A percentile compares a stretch with the other conserved stretches of the same genome.
phyloP scores from a whole-genome alignment of 1,284 basidiomycete genomes.

The Wolfiporia cocos region DNA sequence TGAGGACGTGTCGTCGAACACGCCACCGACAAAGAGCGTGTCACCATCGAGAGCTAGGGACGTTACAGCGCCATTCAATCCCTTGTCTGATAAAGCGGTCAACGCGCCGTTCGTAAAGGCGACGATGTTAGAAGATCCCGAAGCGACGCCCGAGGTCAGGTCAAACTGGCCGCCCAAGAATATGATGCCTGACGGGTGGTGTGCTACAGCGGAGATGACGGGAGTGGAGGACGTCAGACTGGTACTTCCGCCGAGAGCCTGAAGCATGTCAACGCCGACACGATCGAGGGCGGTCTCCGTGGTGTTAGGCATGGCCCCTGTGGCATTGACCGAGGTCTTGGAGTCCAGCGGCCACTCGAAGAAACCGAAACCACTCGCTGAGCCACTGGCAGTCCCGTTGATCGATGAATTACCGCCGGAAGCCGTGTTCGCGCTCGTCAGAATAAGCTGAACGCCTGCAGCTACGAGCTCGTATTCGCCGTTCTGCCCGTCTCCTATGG shows the following conservation, averaged over 20 bases:
- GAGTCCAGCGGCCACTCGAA: conserved; percentile 70
- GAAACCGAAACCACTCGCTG: conserved; percentile 60
- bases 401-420: conserved; percentile 21
- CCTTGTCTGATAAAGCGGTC: conserved; percentile 47
- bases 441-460: conserved; percentile 67
- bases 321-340: conserved; percentile 44
- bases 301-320: conserved; percentile 55
- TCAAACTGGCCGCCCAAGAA: conserved; percentile 81
- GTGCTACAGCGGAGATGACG: conserved; percentile 51
- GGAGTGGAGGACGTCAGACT: conserved; percentile 28
- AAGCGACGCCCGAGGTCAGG: conserved; percentile 48
- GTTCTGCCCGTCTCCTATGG: conserved; percentile 52
- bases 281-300: conserved; percentile 69
- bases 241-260: conserved; percentile 41
- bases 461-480: conserved; percentile 79
- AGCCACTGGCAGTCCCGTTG: conserved; percentile 26
- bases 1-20: conserved; percentile 68
- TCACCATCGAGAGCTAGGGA: conserved; percentile 56
- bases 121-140: conserved; percentile 67
- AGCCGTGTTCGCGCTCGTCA: conserved; percentile 54
- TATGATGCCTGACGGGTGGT: conserved; percentile 57
- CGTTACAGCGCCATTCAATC: conserved; percentile 74
- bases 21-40: conserved; percentile 78
- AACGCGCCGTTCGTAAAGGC: conserved; percentile 60
- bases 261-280: conserved; percentile 55